Evolutionary conservation across 2,329 filamentous ascomycete genomes (phyloP).

Genomic region (Fusarium redolens): DNA sequence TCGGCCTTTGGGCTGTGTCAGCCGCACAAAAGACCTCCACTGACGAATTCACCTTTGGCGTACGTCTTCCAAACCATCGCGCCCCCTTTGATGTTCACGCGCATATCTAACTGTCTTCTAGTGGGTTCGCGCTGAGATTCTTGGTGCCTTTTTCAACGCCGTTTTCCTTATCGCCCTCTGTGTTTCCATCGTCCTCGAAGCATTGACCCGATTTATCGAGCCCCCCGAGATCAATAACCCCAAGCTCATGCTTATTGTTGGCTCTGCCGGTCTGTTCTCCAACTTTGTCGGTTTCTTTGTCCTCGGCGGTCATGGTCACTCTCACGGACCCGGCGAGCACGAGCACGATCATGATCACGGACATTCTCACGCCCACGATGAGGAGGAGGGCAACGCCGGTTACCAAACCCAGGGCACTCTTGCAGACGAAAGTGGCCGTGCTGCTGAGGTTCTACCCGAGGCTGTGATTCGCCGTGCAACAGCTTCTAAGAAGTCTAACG

Average conservation of each 20-base stretch:
- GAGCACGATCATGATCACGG: constrained; percentile 56
- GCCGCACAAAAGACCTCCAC: constrained; percentile 87
- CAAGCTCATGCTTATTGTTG: constrained; percentile 88
- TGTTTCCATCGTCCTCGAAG: constrained; percentile 95
- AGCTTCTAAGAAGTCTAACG: constrained; percentile 41
- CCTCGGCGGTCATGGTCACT: constrained; percentile 92
- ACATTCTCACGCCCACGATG: constrained; percentile 54
- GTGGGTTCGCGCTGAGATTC: constrained; percentile 97
- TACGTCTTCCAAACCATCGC: constrained; percentile 57
- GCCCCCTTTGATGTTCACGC: neutral
- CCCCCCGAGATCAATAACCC: constrained; percentile 89
- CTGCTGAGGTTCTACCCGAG: constrained; percentile 72
- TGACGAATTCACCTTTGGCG: constrained; percentile 94
- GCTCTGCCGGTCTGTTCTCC: constrained; percentile 84
- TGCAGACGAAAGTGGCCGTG: constrained; percentile 68
- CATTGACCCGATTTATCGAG: constrained; percentile 90
- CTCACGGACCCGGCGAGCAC: constrained; percentile 71
- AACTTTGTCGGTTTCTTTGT: constrained; percentile 91
- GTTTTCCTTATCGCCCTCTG: constrained; percentile 97
- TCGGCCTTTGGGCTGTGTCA: constrained; percentile 95
- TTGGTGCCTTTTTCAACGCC: constrained; percentile 96
- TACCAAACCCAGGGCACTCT: constrained; percentile 53
- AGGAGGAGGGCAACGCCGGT: constrained; percentile 64
- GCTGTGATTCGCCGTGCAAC: constrained; percentile 65
- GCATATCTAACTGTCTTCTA: constrained; percentile 52